Evolutionary conservation across 2,329 filamentous ascomycete genomes (phyloP), one percentile per base, ranked within the genome.

Genomic region (Pseudodiploospora longispora): DNA sequence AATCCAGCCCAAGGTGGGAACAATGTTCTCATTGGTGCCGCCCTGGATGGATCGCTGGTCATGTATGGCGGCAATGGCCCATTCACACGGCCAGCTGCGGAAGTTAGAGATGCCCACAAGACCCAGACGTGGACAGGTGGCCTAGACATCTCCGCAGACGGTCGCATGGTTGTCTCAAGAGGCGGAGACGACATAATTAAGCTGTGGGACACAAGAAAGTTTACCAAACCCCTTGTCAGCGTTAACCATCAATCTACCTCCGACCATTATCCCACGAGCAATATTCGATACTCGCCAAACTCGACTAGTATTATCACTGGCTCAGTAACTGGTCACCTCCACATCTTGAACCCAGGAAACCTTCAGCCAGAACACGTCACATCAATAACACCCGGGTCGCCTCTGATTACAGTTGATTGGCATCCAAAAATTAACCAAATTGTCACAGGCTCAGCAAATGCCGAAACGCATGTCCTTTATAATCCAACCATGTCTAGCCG

Each of bases 381-480:
- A 3, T 84, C 87, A 3, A 80, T 98, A n/a, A 96, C 91, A 0
- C 83, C 88, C 1, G 85, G 84, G 10, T 86, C 82, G 5, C 78
- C 91, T 1, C 69, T 98, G 6, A 86, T 97, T 49, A 82, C 83
- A 2, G 87, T 95, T 28, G 72, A 86, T 50, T 98, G 93, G 93
- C 91, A 98, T 58, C 76, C 85, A 19, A 95, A 89, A 64, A 80
- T 98, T 59, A 97, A 98, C 61, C 93, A 98, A 60, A 95, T 98
- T 57, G 66, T 97, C 51, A 95, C 91, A 6, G 91, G 90, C 47
- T 96, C 91, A 38, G 88, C 88, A 42, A 95, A 96, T 58, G 82
- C 83, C 45, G 86, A 94, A 64, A 89, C 86, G 0, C 91, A 90
- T 57, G 77, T 97, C 36, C 82, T 98, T 39, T 98, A 93, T 69